Base-by-base conservation (phyloP, 495 filamentous ascomycete genomes). In the Lasiosphaeriaceae sp. region DNA sequence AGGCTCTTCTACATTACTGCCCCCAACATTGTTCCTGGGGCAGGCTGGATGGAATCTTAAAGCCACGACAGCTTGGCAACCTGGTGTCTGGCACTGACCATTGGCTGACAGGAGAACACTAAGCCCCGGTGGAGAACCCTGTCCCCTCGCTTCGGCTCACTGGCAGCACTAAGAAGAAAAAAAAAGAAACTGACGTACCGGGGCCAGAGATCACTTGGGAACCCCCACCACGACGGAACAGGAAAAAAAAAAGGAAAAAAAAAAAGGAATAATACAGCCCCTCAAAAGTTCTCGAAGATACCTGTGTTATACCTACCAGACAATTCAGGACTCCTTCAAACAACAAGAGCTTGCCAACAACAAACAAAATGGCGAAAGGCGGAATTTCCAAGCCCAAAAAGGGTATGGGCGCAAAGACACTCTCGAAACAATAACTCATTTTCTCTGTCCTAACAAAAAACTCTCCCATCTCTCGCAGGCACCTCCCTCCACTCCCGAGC, bases 401-500 rank as follows among this genome's bases (percentile, higher is more conserved):
- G 49, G 69, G 74, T 76, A 59, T 24, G 23, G 56, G 21, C 41
- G 31, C 21, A 29, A 50, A 41, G 29, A 7, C 43, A 41, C 41
- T 16, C 22, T 34, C 22, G n/a, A 14, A 22, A 19, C 22, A 19
- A 17, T 50, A 44, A 58, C 47, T 20, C 7, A 3, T 0, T 41
- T 22, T 45, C 21, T 12, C 26, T 9, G 26, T 31, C 9, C 9
- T 9, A 31, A 31, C 56, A 51, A 19, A 53, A 34, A 59, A 12
- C 39, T 56, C 21, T 34, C 17, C 43, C 52, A 47, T 17, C n/a
- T 22, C 14, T 14, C 35, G 14, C 59, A 78, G 77, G 59, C 29
- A 68, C 72, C 20, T 78, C 75, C 11, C 43, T 80, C 49, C 87
- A 87, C 71, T 90, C 89, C 50, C 86, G 89, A 34, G 87, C 86